Evolutionary conservation across 441 rosid species (phyloP), one percentile per base, ranked within the genome.

Genomic region (Eutrema salsugineum): DNA sequence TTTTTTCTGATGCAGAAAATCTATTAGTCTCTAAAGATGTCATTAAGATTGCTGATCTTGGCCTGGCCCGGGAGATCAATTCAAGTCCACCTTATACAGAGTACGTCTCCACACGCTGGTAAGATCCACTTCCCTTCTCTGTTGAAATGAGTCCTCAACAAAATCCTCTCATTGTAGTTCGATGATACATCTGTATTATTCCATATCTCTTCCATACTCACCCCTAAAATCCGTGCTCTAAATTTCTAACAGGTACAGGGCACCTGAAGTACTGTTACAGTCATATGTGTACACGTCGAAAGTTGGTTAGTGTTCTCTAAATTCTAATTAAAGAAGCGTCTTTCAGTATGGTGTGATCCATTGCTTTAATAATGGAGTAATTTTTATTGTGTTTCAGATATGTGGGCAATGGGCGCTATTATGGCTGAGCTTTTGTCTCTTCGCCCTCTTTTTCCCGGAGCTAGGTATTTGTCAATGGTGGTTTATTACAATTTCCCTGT

Each of bases 351-450:
- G 38, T 40, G 14, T 55, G 11, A 19, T 53, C n/a, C 33, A 3
- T n/a, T 38, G 30, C 61, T 66, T 66, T 48, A 62, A 53, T 17
- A 12, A 20, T 50, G 50, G 27, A 7, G 7, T 46, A 44, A 30
- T 42, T 55, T 70, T 35, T 8, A 15, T 30, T 55, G 9, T 51
- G 63, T 61, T 80, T 58, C 85, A 95, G 98, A 95, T 81, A 89
- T 95, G 96, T 95, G 99, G 98, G 99, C 97, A 11, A 95, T 95
- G 98, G 97, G 99, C 39, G 99, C 99, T 59, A 93, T 93, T 39
- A 85, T 95, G 88, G 92, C 97, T 20, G 97, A 95, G 75, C 57
- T 95, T 76, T 81, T 95, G 54, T 77, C 87, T 55, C 86, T 95
- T 12, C 86, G 88, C 56, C 99, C 99, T 63, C 97, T 95, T 51